phyloP scores from a whole-genome alignment of 2,329 filamentous ascomycete species.

The Zelopaecilomyces penicillatus region DNA sequence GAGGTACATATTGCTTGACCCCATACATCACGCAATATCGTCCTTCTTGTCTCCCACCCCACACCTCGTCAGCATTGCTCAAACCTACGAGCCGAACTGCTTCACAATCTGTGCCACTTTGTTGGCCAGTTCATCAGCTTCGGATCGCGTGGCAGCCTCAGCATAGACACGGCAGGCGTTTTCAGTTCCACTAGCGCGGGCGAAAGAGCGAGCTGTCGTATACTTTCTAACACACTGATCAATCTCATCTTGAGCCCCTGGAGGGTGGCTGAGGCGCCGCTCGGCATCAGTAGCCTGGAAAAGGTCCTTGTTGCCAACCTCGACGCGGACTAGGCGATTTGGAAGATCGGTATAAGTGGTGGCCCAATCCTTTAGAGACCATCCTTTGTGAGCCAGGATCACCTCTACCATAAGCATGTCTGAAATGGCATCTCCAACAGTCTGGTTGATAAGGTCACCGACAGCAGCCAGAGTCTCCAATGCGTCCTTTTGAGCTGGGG shows the following conservation, averaged over 20 bases:
- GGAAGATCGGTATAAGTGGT: slow-evolving; percentile 89
- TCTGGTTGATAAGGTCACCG: slow-evolving; percentile 93
- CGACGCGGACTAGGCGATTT: slow-evolving; percentile 88
- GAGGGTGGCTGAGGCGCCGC: slow-evolving; percentile 71
- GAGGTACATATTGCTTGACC: no score
- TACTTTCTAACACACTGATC: slow-evolving; percentile 85
- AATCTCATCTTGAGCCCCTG: slow-evolving; percentile 75
- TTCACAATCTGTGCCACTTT: slow-evolving; percentile 72
- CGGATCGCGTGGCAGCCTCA: slow-evolving; percentile 79
- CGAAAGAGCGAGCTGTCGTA: slow-evolving; percentile 81
- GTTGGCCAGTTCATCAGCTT: slow-evolving; percentile 83
- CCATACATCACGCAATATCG: slow-evolving; percentile 3
- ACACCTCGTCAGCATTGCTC: not conserved
- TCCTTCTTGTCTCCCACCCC: slow-evolving; percentile 6
- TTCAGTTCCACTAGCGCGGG: slow-evolving; percentile 87
- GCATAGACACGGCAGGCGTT: slow-evolving; percentile 95
- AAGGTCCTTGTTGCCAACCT: slow-evolving; percentile 77
- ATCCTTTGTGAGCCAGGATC: slow-evolving; percentile 89
- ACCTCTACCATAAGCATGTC: slow-evolving; percentile 95
- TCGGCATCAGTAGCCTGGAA: slow-evolving; percentile 93
- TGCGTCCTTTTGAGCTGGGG: slow-evolving; percentile 83
- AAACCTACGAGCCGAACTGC: slow-evolving; percentile 35
- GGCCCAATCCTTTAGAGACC: slow-evolving; percentile 86
- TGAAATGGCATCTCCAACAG: slow-evolving; percentile 89
- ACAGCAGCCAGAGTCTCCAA: slow-evolving; percentile 77